These are phyloP conservation scores for Tilletiopsis washingtonensis DNA, from an alignment of 1,284 basidiomycete genomes.

Conservation along the genomic window DNA sequence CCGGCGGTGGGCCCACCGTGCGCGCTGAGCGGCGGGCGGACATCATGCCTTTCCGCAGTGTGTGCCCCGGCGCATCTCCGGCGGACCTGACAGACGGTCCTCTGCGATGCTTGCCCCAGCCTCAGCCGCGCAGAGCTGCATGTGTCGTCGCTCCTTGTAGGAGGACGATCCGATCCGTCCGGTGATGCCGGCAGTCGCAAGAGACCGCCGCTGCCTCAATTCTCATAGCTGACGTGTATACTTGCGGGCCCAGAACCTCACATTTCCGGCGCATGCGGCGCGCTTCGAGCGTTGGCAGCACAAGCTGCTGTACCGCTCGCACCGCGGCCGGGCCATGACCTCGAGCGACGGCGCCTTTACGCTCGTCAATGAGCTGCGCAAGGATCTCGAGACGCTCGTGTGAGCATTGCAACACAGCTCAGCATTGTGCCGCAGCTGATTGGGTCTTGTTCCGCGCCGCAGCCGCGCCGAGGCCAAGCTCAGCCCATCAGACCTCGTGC, in stretches of 20 bases:
- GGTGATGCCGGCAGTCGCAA: not conserved
- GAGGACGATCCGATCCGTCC: no score
- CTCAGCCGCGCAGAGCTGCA: no score
- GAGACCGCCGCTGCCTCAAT: not conserved
- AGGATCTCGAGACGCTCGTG: constrained; percentile 30
- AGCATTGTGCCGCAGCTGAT: no score
- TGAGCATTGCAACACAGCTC: not conserved
- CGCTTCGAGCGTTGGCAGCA: constrained; percentile 55
- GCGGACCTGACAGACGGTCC: no score
- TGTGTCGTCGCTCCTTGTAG: no score
- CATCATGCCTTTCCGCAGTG: constrained; percentile 6
- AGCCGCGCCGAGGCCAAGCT: no score
- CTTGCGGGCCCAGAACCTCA: not conserved
- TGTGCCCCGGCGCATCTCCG: not conserved
- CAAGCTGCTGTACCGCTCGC: constrained; percentile 54
- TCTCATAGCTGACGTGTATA: not conserved
- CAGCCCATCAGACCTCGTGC: constrained; percentile 53
- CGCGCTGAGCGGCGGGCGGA: constrained; percentile 3
- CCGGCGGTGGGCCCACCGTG: constrained; percentile 9
- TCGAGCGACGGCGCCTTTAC: constrained; percentile 46
- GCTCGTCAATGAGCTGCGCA: constrained; percentile 48
- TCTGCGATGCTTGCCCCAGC: no score
- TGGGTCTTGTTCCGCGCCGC: no score
- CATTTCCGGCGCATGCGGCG: constrained; percentile 48
- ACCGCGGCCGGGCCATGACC: constrained; percentile 20